Conservation (phyloP, 1,139 yeast genomes). For the Kurtzmaniella quercitrusa region DNA sequence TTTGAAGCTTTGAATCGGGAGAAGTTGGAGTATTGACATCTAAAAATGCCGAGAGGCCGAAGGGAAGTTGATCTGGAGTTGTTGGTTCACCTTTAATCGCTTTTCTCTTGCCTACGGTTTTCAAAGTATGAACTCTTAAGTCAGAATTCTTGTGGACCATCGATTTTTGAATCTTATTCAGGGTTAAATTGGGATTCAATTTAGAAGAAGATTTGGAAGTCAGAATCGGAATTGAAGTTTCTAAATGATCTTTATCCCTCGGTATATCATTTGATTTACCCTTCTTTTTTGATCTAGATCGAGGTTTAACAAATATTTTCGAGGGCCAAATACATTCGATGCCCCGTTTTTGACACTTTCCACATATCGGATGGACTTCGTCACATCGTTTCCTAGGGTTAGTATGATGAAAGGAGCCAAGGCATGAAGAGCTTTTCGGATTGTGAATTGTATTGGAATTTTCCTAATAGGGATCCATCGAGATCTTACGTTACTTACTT, state of each 20-base stretch:
- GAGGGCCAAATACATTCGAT: constrained; percentile 16
- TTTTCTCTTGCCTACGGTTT: neutral
- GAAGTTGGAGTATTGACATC: neutral
- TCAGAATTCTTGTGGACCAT: neutral
- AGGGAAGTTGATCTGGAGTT: neutral
- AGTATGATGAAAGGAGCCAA: too few relatives aligned
- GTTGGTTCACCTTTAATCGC: neutral
- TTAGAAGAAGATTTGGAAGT: neutral
- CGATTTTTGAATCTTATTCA: neutral
- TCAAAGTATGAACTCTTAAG: neutral
- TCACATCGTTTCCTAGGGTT: constrained; percentile 20
- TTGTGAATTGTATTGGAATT: too few relatives aligned
- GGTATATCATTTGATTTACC: neutral
- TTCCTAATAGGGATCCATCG: too few relatives aligned
- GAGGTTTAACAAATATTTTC: neutral
- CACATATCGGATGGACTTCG: constrained; percentile 23
- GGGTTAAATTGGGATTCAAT: neutral
- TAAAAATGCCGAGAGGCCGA: neutral
- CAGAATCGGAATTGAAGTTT: neutral
- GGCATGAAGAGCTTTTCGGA: too few relatives aligned
- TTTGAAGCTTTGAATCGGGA: neutral
- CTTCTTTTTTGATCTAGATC: neutral
- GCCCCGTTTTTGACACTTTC: constrained; percentile 18
- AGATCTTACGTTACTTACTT: too few relatives aligned
- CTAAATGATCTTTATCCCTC: neutral